Percentiles rank a stretch among this genome's conserved stretches.
Evolutionary conservation across 129 eudicot species (phyloP).

Genomic region (Cynara cardunculus): DNA sequence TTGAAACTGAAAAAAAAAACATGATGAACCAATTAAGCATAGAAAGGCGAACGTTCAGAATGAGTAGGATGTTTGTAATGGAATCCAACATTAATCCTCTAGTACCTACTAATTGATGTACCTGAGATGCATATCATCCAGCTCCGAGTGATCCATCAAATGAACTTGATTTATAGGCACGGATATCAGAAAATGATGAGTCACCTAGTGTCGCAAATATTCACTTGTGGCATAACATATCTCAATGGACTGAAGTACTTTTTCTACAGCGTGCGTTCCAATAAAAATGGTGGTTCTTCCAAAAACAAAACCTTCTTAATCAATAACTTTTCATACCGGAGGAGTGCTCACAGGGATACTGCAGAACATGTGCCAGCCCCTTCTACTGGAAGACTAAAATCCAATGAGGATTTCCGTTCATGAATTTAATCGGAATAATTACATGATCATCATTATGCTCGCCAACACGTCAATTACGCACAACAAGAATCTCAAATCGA

Average conservation of each 20-base stretch:
- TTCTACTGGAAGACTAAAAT: not conserved
- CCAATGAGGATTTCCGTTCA: conserved; percentile 4
- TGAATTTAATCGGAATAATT: conserved; percentile 14
- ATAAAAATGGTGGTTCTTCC: no score
- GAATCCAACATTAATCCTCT: no score
- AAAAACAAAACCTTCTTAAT: no score
- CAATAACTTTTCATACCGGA: no score
- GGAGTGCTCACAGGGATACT: no score
- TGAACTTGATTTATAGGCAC: not conserved
- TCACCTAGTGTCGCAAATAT: no score
- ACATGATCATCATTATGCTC: conserved; percentile 25
- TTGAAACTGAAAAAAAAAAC: not conserved
- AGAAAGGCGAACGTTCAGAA: not conserved
- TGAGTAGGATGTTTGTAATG: conserved; percentile 25
- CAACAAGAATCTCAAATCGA: not conserved
- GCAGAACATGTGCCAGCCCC: not conserved
- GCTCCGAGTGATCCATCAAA: not conserved
- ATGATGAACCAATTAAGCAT: not conserved
- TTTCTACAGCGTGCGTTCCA: no score
- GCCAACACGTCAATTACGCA: not conserved
- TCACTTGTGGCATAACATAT: no score
- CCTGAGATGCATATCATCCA: not conserved
- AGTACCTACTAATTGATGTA: not conserved
- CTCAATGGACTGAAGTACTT: no score
- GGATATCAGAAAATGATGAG: not conserved